Evolutionary conservation across 2,329 filamentous ascomycete species (phyloP).

Genomic region (Fusarium sp.): DNA sequence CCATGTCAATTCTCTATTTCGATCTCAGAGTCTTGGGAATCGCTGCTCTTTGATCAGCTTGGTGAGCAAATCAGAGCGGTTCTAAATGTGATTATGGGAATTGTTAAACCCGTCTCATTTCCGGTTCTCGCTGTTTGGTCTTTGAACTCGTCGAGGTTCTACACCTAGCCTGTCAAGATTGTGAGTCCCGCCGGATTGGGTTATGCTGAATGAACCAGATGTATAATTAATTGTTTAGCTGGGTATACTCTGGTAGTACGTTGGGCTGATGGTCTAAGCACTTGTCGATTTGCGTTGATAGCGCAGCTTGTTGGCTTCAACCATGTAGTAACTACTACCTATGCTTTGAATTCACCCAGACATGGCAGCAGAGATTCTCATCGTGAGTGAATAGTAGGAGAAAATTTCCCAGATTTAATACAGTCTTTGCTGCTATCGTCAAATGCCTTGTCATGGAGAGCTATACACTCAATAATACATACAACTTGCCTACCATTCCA

Average conservation of each 20-base stretch:
- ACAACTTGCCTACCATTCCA: neutral
- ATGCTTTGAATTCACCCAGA: too few species aligned
- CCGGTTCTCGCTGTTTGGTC: neutral
- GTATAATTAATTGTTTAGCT: neutral
- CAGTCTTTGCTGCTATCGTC: too few species aligned
- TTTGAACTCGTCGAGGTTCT: neutral
- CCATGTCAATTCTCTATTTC: neutral
- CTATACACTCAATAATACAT: neutral
- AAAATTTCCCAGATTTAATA: too few species aligned
- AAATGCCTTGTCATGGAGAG: neutral
- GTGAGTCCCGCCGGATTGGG: neutral
- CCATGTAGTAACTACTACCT: too few species aligned
- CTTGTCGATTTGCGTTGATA: too few species aligned
- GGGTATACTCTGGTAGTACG: too few species aligned
- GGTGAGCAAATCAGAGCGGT: constrained; percentile 25
- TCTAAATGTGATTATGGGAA: constrained; percentile 28
- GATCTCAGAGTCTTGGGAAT: neutral
- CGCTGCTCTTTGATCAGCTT: neutral
- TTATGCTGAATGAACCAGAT: neutral
- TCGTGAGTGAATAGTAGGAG: too few species aligned
- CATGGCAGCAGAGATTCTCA: too few species aligned
- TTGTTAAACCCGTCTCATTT: constrained; percentile 14
- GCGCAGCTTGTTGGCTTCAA: too few species aligned
- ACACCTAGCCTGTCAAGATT: neutral
- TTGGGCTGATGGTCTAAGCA: too few species aligned